Evolutionary conservation across 208 protist genomes (phyloP), one percentile per base, ranked within the genome.

Genomic region (Novymonas esmeraldas): DNA sequence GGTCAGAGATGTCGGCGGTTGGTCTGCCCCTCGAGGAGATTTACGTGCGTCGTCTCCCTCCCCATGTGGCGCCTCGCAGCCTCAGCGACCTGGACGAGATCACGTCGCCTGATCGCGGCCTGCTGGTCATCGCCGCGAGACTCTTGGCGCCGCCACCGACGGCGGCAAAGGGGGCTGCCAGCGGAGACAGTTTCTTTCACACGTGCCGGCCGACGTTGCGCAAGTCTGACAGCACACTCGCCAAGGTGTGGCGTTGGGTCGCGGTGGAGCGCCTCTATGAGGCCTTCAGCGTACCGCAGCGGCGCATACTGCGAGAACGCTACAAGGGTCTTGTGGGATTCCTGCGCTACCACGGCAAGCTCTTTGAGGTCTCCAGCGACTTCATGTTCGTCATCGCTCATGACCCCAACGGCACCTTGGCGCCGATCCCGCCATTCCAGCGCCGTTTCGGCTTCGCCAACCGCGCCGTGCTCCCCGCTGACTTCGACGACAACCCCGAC

Each of bases 261-360:
- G 50, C 74, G 5, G 66, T 96, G 34, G 64, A 87, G 29, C 68
- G 76, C 13, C 74, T 96, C n/a, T 96, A 96, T 57, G 55, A 64
- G 2, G 75, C 75, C 2, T 71, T 94, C 39, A 82, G 64, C 2
- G 52, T 39, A 18, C 73, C 70, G 46, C 86, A 93, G 61, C 81
- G 84, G 14, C 71, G 59, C 46, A 34, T 59, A 13, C 50, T 96
- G 26, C 77, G 85, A 1, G 69, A 65, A 0, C 56, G 50, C n/a
- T 94, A 89, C 66, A 78, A 80, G 20, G 88, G 88, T 10, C 65
- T 96, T 2, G 84, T 89, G 2, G 83, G 86, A 41, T 96, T 94
- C 73, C 73, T 96, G 29, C 85, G 91, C 18, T 81, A 94, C 28
- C 91, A 96, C 67, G 91, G 91, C 4, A 81, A 89, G 61, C 28